Evolutionary conservation across 352 stramenopile genomes (phyloP), one percentile per base, ranked within the genome.

Genomic region (Globisporangium spiculum): DNA sequence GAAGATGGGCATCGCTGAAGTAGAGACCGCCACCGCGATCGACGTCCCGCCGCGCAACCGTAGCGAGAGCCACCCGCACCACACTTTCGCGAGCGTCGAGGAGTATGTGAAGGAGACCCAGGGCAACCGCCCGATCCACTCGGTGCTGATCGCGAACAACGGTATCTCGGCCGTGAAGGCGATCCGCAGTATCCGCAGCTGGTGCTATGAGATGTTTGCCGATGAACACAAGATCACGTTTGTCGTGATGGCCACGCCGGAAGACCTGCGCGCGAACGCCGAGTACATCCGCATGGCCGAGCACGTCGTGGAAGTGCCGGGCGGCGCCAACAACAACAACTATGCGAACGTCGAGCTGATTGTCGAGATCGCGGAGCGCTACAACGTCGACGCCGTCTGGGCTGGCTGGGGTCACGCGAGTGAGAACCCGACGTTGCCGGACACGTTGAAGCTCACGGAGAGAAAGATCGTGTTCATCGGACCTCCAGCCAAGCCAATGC

Each of bases 281-380:
- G 98, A 99, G 86, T 99, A 99, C 86, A 99, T 99, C 73, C 97
- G 98, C 68, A 99, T 99, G 97, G 98, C 95, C 59, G 98, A 99
- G 77, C 92, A 99, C 73, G 98, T 99, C 56, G 97, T 99, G 32
- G 97, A 99, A 78, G 98, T 99, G 59, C 98, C 98, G 24, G 98
- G 98, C 62, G 98, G 98, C 61, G 97, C 97, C 60, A 99, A 99
- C 90, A 99, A 99, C 87, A 98, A 99, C 93, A 99, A 99, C 88
- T 99, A 99, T 80, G 98, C 98, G 74, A 99, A 99, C 83, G 97
- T 99, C 18, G 90, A 89, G 52, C 89, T 99, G 30, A 99, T 99
- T 75, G 93, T 99, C 26, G 96, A 99, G 85, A 97, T 99, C 41
- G 97, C 97, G 16, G 93, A 98, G 63, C 86, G 97, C 18, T 98